phyloP scores from a whole-genome alignment of 306 rosid species.

The Clitoria ternatea region DNA sequence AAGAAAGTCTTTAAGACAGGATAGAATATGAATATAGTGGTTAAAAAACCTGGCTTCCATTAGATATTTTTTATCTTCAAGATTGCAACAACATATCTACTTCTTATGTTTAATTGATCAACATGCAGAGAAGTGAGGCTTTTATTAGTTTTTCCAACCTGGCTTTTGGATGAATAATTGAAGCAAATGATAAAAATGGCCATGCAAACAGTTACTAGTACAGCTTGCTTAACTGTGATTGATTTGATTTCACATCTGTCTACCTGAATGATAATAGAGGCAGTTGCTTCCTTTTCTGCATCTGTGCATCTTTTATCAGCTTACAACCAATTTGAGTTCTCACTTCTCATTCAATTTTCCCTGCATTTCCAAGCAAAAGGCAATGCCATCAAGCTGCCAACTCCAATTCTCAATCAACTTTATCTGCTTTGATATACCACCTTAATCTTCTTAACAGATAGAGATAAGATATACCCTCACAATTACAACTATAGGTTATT shows the following conservation, averaged over 20 bases:
- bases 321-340: slow-evolving; percentile 19
- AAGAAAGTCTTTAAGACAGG: background rate
- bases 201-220: slow-evolving; percentile 11
- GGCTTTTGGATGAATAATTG: background rate
- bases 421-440: slow-evolving; percentile 25
- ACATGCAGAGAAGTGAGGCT: background rate
- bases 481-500: background rate
- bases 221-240: slow-evolving; percentile 14
- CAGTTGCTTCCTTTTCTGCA: slow-evolving; percentile 3
- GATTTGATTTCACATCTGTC: slow-evolving; percentile 31
- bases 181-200: background rate
- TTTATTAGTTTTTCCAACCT: background rate
- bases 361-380: slow-evolving; percentile 28
- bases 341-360: slow-evolving; percentile 27
- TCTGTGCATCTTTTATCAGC: slow-evolving; percentile 11
- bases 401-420: slow-evolving; percentile 25
- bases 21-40: background rate
- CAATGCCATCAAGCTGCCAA: slow-evolving; percentile 11
- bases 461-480: slow-evolving; percentile 19
- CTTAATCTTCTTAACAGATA: slow-evolving; percentile 21
- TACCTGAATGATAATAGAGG: slow-evolving; percentile 18
- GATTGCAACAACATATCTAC: background rate
- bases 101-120: background rate
- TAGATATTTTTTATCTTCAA: background rate
- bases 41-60: background rate